A percentile compares a stretch with the other conserved stretches of the same genome.
Conservation (phyloP, 83 land plant species). For the Isoetes engelmannii region DNA sequence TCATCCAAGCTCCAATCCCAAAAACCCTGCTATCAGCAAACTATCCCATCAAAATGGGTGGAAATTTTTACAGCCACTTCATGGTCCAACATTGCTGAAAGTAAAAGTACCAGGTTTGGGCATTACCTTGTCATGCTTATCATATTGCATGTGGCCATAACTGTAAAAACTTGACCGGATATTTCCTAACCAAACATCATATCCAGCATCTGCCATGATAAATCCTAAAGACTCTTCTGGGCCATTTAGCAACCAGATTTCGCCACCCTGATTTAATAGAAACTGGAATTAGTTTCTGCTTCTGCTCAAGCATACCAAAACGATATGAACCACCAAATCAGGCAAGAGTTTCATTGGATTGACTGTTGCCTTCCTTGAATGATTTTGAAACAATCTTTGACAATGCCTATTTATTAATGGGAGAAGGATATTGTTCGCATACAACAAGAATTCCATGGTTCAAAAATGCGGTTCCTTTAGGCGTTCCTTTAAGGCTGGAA, state of each 20-base stretch:
- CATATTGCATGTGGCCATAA: constrained; percentile 37
- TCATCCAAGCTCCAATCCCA: constrained; percentile 27
- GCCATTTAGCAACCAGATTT: constrained; percentile 45
- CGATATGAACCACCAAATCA: neutral
- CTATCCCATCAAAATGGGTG: too few species aligned
- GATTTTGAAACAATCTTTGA: neutral
- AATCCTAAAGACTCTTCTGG: constrained; percentile 44
- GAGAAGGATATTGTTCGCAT: neutral
- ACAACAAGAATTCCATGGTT: constrained; percentile 44
- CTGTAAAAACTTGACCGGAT: constrained; percentile 43
- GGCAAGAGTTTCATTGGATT: neutral
- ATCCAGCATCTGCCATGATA: constrained; percentile 47
- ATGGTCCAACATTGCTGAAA: too few species aligned
- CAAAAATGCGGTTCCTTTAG: constrained; percentile 31
- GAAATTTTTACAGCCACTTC: too few species aligned
- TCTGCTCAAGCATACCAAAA: too few species aligned
- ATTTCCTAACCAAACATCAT: constrained; percentile 66
- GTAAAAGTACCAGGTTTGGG: neutral
- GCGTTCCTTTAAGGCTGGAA: constrained; percentile 1
- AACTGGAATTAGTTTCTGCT: too few species aligned
- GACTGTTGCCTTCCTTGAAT: neutral
- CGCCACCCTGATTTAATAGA: constrained; percentile 40
- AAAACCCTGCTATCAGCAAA: neutral
- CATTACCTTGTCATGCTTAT: constrained; percentile 22
- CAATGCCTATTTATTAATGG: neutral